These are phyloP conservation scores for Zelonia costaricensis DNA, from an alignment of 208 protist genomes.

Conservation along the genomic window DNA sequence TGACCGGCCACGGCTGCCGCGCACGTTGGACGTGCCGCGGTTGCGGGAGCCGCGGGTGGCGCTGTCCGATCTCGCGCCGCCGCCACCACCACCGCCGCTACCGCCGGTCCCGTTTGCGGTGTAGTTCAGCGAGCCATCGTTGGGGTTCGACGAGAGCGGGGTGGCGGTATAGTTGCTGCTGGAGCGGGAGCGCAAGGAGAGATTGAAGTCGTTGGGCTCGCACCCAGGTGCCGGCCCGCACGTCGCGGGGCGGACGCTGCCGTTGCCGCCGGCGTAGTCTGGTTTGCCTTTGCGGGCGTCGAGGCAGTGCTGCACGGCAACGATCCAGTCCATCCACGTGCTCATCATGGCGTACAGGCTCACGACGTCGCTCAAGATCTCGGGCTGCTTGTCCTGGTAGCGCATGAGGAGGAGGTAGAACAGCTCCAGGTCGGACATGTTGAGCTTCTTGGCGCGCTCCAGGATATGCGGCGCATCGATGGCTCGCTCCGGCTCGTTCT, in stretches of 20 bases:
- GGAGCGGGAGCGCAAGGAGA: not conserved
- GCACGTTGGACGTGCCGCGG: not conserved
- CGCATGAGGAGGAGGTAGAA: constrained; percentile 43
- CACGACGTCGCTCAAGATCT: constrained; percentile 29
- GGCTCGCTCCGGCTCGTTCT: constrained; percentile 45
- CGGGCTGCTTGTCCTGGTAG: constrained; percentile 37
- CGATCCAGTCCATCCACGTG: constrained; percentile 47
- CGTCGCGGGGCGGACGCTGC: not conserved
- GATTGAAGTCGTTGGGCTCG: not conserved
- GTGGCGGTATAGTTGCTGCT: not conserved
- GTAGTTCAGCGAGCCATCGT: not conserved
- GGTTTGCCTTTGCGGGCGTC: constrained; percentile 9
- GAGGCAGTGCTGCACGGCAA: constrained; percentile 32
- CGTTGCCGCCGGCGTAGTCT: not conserved
- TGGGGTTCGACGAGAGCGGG: not conserved
- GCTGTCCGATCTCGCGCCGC: constrained; percentile 1
- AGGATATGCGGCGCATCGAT: constrained; percentile 57
- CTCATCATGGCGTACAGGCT: constrained; percentile 47
- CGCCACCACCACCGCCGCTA: not conserved
- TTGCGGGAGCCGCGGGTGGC: not conserved
- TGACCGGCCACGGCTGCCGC: constrained; percentile 1
- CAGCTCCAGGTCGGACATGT: constrained; percentile 42
- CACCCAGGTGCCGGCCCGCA: not conserved
- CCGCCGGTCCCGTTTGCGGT: no score
- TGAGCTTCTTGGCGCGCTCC: constrained; percentile 37